Conservation (phyloP, 768 basidiomycete species). For the Naganishia onofrii region DNA sequence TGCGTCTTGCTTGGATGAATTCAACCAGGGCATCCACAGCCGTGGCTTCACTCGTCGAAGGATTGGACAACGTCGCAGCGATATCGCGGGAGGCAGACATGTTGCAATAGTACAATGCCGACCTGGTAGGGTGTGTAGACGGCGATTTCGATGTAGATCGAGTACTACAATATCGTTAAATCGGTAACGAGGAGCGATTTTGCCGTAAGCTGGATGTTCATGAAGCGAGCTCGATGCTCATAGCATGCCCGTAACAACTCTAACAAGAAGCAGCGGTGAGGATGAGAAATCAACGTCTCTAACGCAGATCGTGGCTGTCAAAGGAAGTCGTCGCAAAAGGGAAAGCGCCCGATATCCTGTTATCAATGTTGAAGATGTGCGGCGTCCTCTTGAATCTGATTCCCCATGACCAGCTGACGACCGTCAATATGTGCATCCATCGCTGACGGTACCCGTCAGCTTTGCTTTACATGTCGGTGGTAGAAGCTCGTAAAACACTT, state of each 20-base stretch:
- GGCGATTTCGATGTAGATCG: not conserved
- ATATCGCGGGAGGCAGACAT: slow-evolving; percentile 19
- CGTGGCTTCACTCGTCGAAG: slow-evolving; percentile 30
- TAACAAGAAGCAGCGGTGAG: not conserved
- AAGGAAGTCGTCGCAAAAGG: not conserved
- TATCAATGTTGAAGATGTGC: not conserved
- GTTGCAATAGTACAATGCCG: not conserved
- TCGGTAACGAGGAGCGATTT: not conserved
- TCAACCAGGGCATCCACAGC: slow-evolving; percentile 50
- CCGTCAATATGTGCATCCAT: not conserved
- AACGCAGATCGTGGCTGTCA: not conserved
- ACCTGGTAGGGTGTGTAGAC: not conserved
- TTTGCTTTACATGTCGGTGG: no score
- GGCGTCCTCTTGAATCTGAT: not conserved
- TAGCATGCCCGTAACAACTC: not conserved
- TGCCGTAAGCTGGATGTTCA: not conserved
- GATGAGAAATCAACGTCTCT: not conserved
- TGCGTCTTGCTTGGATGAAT: slow-evolving; percentile 43
- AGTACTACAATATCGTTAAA: not conserved
- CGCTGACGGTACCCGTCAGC: no score
- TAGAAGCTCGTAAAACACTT: no score
- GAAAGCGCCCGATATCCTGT: not conserved
- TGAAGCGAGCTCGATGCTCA: not conserved
- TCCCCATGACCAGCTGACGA: not conserved
- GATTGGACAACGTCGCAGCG: not conserved